Conservation (phyloP, 192 early-diverging fungal genomes). For the Helicostylum pulchrum region DNA sequence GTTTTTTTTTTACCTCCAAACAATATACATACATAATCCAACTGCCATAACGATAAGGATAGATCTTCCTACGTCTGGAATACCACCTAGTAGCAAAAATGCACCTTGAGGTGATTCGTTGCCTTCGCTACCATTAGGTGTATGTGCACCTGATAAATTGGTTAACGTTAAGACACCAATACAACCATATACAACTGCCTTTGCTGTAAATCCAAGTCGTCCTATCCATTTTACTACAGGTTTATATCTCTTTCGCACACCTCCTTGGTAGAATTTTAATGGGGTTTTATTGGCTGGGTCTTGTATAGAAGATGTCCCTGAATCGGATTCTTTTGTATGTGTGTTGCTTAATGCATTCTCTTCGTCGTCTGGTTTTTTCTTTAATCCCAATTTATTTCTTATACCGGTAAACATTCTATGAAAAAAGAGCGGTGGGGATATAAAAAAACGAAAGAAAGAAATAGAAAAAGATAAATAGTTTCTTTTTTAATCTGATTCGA, state of each 20-base stretch:
- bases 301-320: too few species aligned
- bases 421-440: too few species aligned
- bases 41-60: slow-evolving; percentile 40
- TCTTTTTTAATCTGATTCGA: too few species aligned
- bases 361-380: too few species aligned
- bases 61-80: slow-evolving; percentile 29
- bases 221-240: slow-evolving; percentile 24
- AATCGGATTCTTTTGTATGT: too few species aligned
- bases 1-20: slow-evolving; percentile 37
- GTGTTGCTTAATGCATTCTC: too few species aligned
- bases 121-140: slow-evolving; percentile 29
- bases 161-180: slow-evolving; percentile 44
- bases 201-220: slow-evolving; percentile 43
- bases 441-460: not conserved
- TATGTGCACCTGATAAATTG: slow-evolving; percentile 28
- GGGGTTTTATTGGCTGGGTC: too few species aligned
- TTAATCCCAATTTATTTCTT: not conserved
- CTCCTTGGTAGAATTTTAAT: slow-evolving; percentile 16
- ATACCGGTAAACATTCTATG: not conserved
- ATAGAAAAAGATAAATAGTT: not conserved
- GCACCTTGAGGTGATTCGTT: slow-evolving; percentile 44
- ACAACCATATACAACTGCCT: slow-evolving; percentile 44
- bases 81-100: slow-evolving; percentile 43
- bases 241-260: slow-evolving; percentile 7
- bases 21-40: slow-evolving; percentile 40